Conservation (phyloP, 805 yeast species). For the Starmerella gropengiesseri region DNA sequence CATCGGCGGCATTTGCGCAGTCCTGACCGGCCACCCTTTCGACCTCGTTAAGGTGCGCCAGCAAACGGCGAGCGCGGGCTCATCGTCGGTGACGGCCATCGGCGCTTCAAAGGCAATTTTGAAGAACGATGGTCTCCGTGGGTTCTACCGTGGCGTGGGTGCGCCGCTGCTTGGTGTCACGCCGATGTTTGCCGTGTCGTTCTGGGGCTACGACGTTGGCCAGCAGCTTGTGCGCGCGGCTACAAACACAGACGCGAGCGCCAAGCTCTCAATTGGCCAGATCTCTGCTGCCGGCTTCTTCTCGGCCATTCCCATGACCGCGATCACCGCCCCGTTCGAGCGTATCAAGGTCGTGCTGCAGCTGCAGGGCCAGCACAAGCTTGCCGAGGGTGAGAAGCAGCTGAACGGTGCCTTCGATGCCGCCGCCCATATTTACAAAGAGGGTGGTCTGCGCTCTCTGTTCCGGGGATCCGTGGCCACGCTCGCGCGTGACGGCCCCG, state of each 20-base stretch:
- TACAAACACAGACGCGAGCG: constrained; percentile 31
- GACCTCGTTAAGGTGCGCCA: constrained; percentile 85
- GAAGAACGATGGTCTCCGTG: constrained; percentile 60
- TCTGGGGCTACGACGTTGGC: constrained; percentile 97
- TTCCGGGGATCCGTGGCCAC: constrained; percentile 91
- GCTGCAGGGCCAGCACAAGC: constrained; percentile 44
- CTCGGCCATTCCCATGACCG: constrained; percentile 88
- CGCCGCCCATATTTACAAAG: constrained; percentile 53
- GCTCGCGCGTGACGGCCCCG: constrained; percentile 94
- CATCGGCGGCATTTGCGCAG: constrained; percentile 94
- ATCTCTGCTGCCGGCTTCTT: constrained; percentile 87
- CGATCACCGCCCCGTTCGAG: constrained; percentile 96
- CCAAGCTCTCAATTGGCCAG: constrained; percentile 50
- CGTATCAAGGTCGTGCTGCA: constrained; percentile 91
- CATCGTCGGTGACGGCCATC: constrained; percentile 39
- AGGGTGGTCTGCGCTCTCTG: constrained; percentile 75
- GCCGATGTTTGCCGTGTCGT: constrained; percentile 95
- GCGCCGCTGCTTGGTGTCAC: constrained; percentile 96
- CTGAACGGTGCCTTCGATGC: constrained; percentile 40
- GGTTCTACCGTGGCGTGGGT: constrained; percentile 84
- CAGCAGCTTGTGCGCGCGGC: constrained; percentile 52
- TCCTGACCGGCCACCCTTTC: constrained; percentile 90
- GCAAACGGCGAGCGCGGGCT: constrained; percentile 50
- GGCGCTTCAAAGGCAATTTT: constrained; percentile 51
- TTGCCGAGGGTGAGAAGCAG: constrained; percentile 29